phyloP scores from a whole-genome alignment of 805 yeast species.

The Lachancea mirantina region DNA sequence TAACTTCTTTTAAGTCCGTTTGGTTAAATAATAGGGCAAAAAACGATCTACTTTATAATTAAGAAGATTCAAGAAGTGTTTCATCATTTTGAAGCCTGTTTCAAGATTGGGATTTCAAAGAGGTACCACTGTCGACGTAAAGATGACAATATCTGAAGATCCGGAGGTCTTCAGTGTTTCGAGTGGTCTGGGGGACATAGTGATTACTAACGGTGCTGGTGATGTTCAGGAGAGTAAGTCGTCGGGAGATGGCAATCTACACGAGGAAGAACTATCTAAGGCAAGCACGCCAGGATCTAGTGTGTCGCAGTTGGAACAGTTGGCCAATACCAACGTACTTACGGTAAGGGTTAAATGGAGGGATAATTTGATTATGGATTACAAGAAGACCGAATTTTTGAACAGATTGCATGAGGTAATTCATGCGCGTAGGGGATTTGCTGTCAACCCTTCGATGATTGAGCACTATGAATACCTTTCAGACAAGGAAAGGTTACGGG shows the following conservation, averaged over 20 bases:
- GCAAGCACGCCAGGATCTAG: conserved; percentile 6
- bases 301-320: conserved; percentile 19
- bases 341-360: conserved; percentile 24
- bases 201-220: conserved; percentile 1
- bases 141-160: conserved; percentile 4
- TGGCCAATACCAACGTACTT: conserved; percentile 25
- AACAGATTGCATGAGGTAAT: conserved; percentile 10
- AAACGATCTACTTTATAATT: too few species aligned
- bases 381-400: conserved; percentile 4
- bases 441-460: conserved; percentile 19
- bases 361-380: conserved; percentile 1
- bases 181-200: conserved; percentile 2
- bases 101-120: too few species aligned
- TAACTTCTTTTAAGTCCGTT: too few species aligned
- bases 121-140: too few species aligned
- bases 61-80: too few species aligned
- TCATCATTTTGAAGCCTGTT: too few species aligned
- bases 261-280: conserved; percentile 3
- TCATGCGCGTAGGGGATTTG: conserved; percentile 15
- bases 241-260: not conserved
- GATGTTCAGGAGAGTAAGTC: conserved; percentile 5
- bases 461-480: conserved; percentile 27
- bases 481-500: conserved; percentile 17
- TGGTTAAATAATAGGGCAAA: too few species aligned
- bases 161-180: conserved; percentile 1